These are phyloP conservation scores for Yamadazyma philogaea DNA, from an alignment of 805 yeast genomes.

Conservation along the genomic window DNA sequence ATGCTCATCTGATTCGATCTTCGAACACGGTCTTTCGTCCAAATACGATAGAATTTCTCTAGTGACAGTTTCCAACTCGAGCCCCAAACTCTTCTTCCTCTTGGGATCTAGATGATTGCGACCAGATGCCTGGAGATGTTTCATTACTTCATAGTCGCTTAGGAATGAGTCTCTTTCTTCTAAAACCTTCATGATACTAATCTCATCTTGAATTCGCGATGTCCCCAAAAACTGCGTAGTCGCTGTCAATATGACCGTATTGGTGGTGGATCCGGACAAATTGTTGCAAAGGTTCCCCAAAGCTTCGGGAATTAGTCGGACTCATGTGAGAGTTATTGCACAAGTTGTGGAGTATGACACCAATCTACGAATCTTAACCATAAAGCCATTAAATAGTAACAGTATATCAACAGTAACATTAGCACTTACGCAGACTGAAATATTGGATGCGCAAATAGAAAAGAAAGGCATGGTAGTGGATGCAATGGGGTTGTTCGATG, in stretches of 20 bases:
- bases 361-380: constrained; percentile 8
- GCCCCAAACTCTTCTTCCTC: constrained; percentile 39
- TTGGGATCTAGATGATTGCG: constrained; percentile 31
- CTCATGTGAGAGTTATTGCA: constrained; percentile 25
- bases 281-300: constrained; percentile 20
- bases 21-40: constrained; percentile 23
- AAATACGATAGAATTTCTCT: constrained; percentile 46
- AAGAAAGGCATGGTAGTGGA: constrained; percentile 26
- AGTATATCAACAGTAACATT: background rate
- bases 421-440: background rate
- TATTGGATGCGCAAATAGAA: background rate
- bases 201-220: constrained; percentile 5
- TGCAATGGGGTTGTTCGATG: constrained; percentile 31
- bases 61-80: constrained; percentile 47
- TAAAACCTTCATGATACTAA: constrained; percentile 37
- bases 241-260: constrained; percentile 24
- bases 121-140: constrained; percentile 48
- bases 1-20: constrained; percentile 19
- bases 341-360: constrained; percentile 21
- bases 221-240: background rate
- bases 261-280: constrained; percentile 26
- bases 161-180: constrained; percentile 54
- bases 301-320: constrained; percentile 21
- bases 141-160: constrained; percentile 62
- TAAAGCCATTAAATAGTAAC: background rate